Base-by-base conservation (phyloP, 768 basidiomycete genomes). In the Glaciozyma martinii region DNA sequence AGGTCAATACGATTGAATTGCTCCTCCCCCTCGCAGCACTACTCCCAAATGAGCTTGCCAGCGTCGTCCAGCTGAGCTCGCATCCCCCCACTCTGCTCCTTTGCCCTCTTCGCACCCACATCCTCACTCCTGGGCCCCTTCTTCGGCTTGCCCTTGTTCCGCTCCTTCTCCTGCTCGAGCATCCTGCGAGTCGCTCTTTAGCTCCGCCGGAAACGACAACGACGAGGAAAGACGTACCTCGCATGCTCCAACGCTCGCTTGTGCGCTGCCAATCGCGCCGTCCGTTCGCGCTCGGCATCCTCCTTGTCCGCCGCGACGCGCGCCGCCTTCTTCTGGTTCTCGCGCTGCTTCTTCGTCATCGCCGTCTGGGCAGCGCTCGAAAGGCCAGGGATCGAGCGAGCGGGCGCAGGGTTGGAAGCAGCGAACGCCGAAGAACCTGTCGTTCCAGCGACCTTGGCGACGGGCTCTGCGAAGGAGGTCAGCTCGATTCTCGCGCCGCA, bases 341-440 rank as follows among this genome's bases (percentile, higher is more conserved):
- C 66, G 59, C 62, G 62, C 60, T 67, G 66, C 63, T 68, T 68
- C 61, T 65, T 65, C 3, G 67, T 65, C 9, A 59, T 46, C 5
- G 66, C 19, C 3, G 55, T 40, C 12, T 52, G 50, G 5, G 50
- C 25, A 3, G 50, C 50, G 9, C 55, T 23, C 25, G 63, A 44
- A 30, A 68, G 37, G 25, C 67, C 67, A 23, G 63, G 63, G 5
- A 68, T 42, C 30, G 53, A 19, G 21, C 60, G 56, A 0, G 37
- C 32, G 2, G 57, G 47, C 18, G 55, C 40, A 6, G 44, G 50
- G 27, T 52, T 37, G 15, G 63, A 46, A 15, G 40, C 37, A 7
- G 52, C 16, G 37, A 47, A 29, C 9, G 54, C 12, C 27, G 56
- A 56, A 13, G 25, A 13, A 0, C 63, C 60, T 8, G 67, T 59